Conservation (phyloP, 75 land plant species). For the Pinus albicaulis region DNA sequence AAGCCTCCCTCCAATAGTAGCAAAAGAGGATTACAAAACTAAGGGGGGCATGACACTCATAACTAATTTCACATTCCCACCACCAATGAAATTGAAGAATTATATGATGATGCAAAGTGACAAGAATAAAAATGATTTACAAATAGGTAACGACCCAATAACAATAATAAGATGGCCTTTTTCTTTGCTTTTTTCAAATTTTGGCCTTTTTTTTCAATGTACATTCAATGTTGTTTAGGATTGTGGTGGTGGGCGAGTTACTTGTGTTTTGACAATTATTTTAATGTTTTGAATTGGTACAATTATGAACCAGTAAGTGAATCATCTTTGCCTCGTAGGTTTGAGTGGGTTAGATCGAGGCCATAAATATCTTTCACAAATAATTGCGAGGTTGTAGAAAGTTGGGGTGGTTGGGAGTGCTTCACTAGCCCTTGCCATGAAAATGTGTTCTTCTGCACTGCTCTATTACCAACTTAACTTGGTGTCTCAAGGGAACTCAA, state of each 20-base stretch:
- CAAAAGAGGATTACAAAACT: constrained; percentile 9
- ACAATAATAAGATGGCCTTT: background rate
- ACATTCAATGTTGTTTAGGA: background rate
- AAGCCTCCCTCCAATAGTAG: constrained; percentile 10
- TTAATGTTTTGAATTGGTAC: constrained; percentile 20
- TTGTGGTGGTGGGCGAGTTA: background rate
- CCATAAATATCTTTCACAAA: background rate
- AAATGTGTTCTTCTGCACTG: too few relatives aligned
- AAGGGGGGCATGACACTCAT: background rate
- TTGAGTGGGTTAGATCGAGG: constrained; percentile 39
- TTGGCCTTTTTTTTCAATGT: background rate
- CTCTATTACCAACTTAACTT: too few relatives aligned
- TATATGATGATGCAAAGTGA: constrained; percentile 50
- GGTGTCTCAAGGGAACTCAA: too few relatives aligned
- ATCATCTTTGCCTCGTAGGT: constrained; percentile 42
- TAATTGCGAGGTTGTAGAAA: too few relatives aligned
- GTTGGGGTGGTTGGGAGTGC: too few relatives aligned
- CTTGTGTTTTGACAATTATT: background rate
- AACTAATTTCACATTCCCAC: constrained; percentile 30
- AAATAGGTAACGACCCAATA: constrained; percentile 43
- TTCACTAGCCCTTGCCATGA: too few relatives aligned
- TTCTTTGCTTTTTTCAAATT: too few relatives aligned
- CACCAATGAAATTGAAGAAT: constrained; percentile 55
- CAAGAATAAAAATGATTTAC: constrained; percentile 39
- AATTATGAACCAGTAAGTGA: constrained; percentile 51